These are phyloP conservation scores for Acanthamoeba culbertsoni DNA, from an alignment of 208 protist species.

Conservation along the genomic window DNA sequence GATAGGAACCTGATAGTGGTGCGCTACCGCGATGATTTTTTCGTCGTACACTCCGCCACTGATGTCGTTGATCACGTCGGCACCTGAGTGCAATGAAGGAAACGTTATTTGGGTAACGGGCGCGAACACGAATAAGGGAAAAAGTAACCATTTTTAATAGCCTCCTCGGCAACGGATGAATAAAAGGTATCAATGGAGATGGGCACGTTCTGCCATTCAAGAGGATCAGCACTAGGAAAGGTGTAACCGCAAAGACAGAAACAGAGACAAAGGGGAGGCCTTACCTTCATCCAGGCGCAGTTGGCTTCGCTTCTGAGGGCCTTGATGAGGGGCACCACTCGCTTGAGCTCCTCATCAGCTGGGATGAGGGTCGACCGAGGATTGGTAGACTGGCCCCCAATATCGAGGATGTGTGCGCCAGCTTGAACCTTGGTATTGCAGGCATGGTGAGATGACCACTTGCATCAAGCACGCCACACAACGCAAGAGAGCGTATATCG, in stretches of 20 bases:
- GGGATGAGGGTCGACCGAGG: slow-evolving; percentile 56
- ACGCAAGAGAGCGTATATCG: background rate
- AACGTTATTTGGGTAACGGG: no score
- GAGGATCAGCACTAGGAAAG: background rate
- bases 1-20: slow-evolving; percentile 61
- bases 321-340: slow-evolving; percentile 72
- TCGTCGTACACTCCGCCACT: slow-evolving; percentile 65
- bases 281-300: slow-evolving; percentile 45
- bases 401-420: slow-evolving; percentile 74
- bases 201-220: background rate
- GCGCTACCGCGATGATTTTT: slow-evolving; percentile 60
- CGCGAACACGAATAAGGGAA: background rate
- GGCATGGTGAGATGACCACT: background rate
- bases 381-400: slow-evolving; percentile 75
- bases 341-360: slow-evolving; percentile 58
- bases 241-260: background rate
- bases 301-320: slow-evolving; percentile 51
- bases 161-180: slow-evolving; percentile 18
- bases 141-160: slow-evolving; percentile 38
- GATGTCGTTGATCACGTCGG: slow-evolving; percentile 76
- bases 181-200: slow-evolving; percentile 75
- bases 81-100: slow-evolving; percentile 44
- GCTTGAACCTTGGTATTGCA: background rate
- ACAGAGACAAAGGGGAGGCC: background rate
- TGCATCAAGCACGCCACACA: background rate